These are phyloP conservation scores for Geoglossum cookeanum DNA, from an alignment of 2,329 filamentous ascomycete species.

Conservation along the genomic window DNA sequence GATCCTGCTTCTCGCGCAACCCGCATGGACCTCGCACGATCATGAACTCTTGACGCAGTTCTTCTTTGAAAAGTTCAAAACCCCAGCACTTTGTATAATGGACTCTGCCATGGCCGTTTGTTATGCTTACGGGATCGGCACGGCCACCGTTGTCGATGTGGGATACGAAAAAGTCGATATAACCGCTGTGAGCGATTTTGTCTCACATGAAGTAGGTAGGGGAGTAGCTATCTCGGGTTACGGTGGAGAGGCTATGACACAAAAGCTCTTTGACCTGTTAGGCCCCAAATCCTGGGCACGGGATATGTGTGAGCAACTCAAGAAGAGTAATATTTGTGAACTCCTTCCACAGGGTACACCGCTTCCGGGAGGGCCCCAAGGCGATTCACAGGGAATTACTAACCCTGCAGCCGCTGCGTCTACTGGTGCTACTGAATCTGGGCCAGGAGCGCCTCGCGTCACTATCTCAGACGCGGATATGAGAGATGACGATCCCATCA, in stretches of 20 bases:
- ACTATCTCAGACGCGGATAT: constrained; percentile 6
- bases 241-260: constrained; percentile 77
- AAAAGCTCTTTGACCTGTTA: constrained; percentile 49
- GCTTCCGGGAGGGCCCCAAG: constrained; percentile 16
- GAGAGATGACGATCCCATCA: constrained; percentile 11
- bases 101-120: constrained; percentile 70
- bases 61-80: constrained; percentile 94
- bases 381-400: constrained; percentile 8
- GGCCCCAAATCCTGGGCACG: constrained; percentile 35
- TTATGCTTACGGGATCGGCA: constrained; percentile 63
- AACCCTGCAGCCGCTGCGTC: constrained; percentile 17
- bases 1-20: constrained; percentile 75
- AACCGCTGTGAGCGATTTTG: constrained; percentile 70
- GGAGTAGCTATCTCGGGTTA: constrained; percentile 43
- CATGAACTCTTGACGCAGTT: constrained; percentile 80
- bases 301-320: constrained; percentile 53
- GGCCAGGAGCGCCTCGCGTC: constrained; percentile 12
- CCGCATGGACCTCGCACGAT: constrained; percentile 76
- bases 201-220: constrained; percentile 49
- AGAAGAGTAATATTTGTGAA: constrained; percentile 47
- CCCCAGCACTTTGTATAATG: constrained; percentile 76
- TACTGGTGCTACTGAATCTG: constrained; percentile 17
- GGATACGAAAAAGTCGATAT: constrained; percentile 86
- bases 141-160: constrained; percentile 75
- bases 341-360: constrained; percentile 38